A percentile compares a stretch with the other conserved stretches of the same genome.
Evolutionary conservation across 192 early-diverging fungal genomes (phyloP).

Genomic region (Umbelopsis vinacea): DNA sequence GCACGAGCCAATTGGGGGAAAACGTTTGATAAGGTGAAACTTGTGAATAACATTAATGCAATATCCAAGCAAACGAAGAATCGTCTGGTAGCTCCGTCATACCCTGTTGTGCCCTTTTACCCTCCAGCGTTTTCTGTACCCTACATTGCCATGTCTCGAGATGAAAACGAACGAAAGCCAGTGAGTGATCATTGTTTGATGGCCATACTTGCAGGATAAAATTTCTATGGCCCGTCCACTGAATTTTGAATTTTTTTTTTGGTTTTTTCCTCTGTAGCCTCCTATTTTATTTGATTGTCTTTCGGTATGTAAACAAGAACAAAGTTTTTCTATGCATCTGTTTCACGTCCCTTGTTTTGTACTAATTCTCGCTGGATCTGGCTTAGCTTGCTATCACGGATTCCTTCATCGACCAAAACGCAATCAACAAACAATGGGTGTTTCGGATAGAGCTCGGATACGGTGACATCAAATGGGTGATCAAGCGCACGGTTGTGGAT

Average conservation of each 20-base stretch:
- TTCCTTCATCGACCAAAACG: conserved; percentile 38
- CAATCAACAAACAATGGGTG: conserved; percentile 49
- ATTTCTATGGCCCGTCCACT: neutral
- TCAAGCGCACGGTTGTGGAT: conserved; percentile 65
- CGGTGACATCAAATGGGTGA: conserved; percentile 78
- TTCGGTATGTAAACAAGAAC: conserved; percentile 25
- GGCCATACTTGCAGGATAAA: no score
- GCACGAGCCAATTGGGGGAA: conserved; percentile 30
- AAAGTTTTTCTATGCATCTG: no score
- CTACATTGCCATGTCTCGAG: conserved; percentile 27
- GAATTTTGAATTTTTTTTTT: no score
- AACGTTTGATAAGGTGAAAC: conserved; percentile 26
- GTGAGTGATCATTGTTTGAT: conserved; percentile 29
- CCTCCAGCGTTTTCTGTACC: conserved; percentile 36
- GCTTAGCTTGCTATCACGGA: conserved; percentile 56
- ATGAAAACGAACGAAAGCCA: conserved; percentile 34
- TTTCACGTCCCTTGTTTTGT: no score
- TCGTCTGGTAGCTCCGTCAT: conserved; percentile 41
- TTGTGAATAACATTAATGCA: conserved; percentile 31
- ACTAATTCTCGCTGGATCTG: neutral
- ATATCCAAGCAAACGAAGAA: conserved; percentile 45
- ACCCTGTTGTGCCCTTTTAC: conserved; percentile 37
- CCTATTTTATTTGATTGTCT: conserved; percentile 41
- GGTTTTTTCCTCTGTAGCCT: conserved; percentile 29
- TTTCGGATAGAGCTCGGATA: conserved; percentile 78